Conservation (phyloP, 2,329 filamentous ascomycete species). For the Hymenoscyphus infarciens region DNA sequence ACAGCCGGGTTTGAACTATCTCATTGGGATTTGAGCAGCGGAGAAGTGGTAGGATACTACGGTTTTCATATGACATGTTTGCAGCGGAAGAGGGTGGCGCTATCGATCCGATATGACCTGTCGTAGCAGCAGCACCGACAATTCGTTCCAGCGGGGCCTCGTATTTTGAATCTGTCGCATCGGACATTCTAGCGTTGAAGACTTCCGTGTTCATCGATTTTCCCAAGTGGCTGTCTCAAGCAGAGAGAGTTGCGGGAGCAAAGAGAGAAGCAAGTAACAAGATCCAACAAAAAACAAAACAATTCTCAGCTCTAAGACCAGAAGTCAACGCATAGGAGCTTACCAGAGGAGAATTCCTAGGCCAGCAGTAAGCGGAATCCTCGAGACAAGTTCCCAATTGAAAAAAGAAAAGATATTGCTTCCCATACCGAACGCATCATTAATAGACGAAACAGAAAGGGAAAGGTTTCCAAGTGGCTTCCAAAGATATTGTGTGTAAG, state of each 20-base stretch:
- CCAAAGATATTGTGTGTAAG: constrained; percentile 5
- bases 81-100: not conserved
- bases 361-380: not conserved
- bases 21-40: not conserved
- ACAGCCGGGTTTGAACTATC: not conserved
- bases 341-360: constrained; percentile 1
- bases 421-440: not conserved
- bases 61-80: not conserved
- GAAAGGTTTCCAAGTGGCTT: not conserved
- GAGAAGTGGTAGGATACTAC: not conserved
- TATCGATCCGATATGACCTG: not conserved
- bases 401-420: not conserved
- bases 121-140: not conserved
- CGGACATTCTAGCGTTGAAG: not conserved
- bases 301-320: too few relatives aligned
- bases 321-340: not conserved
- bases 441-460: not conserved
- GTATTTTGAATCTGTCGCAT: not conserved
- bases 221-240: not conserved
- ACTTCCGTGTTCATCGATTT: not conserved
- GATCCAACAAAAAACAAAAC: not conserved
- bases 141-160: not conserved
- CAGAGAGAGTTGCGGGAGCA: not conserved
- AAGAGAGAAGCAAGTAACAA: constrained; percentile 1
- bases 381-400: not conserved